Conservation (phyloP, 2,329 filamentous ascomycete genomes). For the Xylariaceae sp. region DNA sequence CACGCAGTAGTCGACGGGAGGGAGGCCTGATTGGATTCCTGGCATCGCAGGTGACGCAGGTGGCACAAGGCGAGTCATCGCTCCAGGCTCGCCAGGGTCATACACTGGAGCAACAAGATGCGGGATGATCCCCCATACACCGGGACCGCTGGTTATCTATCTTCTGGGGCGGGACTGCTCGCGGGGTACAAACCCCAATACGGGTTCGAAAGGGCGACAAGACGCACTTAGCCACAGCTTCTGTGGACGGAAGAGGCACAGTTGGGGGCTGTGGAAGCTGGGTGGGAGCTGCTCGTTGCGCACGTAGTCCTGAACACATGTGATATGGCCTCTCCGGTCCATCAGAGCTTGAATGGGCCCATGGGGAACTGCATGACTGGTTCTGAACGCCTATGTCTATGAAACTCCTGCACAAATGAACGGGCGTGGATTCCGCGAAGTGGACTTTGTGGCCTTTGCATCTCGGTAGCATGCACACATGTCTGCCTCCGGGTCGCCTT, state of each 20-base stretch:
- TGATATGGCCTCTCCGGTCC: not conserved
- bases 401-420: not conserved
- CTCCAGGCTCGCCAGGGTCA: slow-evolving; percentile 2
- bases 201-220: not conserved
- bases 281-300: not conserved
- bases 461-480: slow-evolving; percentile 1
- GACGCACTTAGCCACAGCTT: slow-evolving; percentile 11
- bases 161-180: not conserved
- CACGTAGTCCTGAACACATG: not conserved
- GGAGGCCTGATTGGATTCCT: slow-evolving; percentile 2
- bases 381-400: not conserved
- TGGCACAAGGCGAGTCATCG: slow-evolving; percentile 7
- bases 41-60: slow-evolving; percentile 10
- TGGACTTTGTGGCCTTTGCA: not conserved
- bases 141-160: not conserved
- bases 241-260: not conserved
- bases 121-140: not conserved
- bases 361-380: not conserved
- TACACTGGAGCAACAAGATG: slow-evolving; percentile 1
- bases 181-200: not conserved
- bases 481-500: slow-evolving; percentile 14
- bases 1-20: not conserved
- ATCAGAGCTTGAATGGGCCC: not conserved
- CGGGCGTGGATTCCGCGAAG: not conserved
- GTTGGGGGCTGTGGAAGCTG: slow-evolving; percentile 4